Evolutionary conservation across 768 basidiomycete genomes (phyloP).

Genomic region (Russula sp.): DNA sequence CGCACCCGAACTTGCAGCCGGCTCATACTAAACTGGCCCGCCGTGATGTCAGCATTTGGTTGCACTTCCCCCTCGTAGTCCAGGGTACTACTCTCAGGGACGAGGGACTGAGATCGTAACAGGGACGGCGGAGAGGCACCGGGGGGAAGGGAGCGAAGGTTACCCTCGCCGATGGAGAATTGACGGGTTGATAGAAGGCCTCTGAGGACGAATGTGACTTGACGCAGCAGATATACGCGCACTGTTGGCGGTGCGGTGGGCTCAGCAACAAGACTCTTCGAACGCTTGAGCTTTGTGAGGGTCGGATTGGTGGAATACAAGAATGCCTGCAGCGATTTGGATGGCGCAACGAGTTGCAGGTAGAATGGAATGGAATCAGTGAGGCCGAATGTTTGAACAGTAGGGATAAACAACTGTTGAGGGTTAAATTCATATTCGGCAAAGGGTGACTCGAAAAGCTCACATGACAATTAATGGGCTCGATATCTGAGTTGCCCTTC

Average conservation of each 20-base stretch:
- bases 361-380: constrained; percentile 57
- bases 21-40: constrained; percentile 41
- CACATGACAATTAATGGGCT: constrained; percentile 46
- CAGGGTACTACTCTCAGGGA: constrained; percentile 33
- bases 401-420: constrained; percentile 54
- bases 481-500: constrained; percentile 28
- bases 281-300: constrained; percentile 11
- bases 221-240: constrained; percentile 48
- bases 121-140: constrained; percentile 24
- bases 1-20: constrained; percentile 46
- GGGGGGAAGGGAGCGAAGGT: constrained; percentile 40
- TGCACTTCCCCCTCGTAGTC: constrained; percentile 57
- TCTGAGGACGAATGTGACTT: constrained; percentile 34
- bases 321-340: constrained; percentile 41
- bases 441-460: constrained; percentile 24
- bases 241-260: constrained; percentile 25
- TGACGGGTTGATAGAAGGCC: constrained; percentile 35
- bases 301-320: constrained; percentile 26
- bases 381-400: constrained; percentile 45
- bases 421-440: neutral
- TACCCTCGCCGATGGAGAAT: constrained; percentile 41
- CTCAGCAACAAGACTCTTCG: constrained; percentile 18
- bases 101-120: constrained; percentile 19
- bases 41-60: constrained; percentile 32
- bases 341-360: constrained; percentile 47